Conservation (phyloP, 352 stramenopile genomes). For the Pythium guiyangense region DNA sequence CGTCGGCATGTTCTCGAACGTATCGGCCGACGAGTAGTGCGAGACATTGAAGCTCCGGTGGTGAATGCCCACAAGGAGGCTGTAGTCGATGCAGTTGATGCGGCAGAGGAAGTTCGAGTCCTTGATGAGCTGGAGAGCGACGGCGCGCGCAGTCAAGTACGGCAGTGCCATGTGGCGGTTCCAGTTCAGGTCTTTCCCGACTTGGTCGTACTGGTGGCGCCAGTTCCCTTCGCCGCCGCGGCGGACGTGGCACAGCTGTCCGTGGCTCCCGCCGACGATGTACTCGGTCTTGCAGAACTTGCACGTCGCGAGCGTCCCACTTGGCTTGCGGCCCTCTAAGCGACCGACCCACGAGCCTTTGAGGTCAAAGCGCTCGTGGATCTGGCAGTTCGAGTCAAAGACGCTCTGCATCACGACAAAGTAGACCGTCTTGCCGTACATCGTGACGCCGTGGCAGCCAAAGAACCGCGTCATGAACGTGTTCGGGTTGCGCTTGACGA, state of each 20-base stretch:
- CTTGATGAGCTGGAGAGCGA: slow-evolving; percentile 66
- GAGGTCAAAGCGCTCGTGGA: slow-evolving; percentile 79
- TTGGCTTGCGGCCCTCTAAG: slow-evolving; percentile 66
- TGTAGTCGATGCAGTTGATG: slow-evolving; percentile 96
- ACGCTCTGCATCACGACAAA: slow-evolving; percentile 86
- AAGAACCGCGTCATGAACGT: slow-evolving; percentile 83
- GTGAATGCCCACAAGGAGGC: slow-evolving; percentile 91
- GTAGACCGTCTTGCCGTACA: slow-evolving; percentile 83
- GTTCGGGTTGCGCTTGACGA: slow-evolving; percentile 56
- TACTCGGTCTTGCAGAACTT: slow-evolving; percentile 75
- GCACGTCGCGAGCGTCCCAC: slow-evolving; percentile 58
- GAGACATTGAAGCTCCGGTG: slow-evolving; percentile 85
- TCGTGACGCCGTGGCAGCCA: slow-evolving; percentile 74
- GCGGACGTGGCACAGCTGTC: slow-evolving; percentile 60
- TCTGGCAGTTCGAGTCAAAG: slow-evolving; percentile 71
- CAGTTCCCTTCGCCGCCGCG: slow-evolving; percentile 60
- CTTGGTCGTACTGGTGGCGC: slow-evolving; percentile 74
- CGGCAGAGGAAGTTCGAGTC: slow-evolving; percentile 89
- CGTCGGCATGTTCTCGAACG: slow-evolving; percentile 26
- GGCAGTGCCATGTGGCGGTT: slow-evolving; percentile 77
- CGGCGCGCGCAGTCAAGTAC: slow-evolving; percentile 38
- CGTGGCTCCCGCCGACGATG: slow-evolving; percentile 58
- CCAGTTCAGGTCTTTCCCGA: slow-evolving; percentile 83
- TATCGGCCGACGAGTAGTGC: slow-evolving; percentile 56
- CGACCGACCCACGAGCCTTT: slow-evolving; percentile 85